phyloP scores from a whole-genome alignment of 495 filamentous ascomycete species.

The Symbiotaphrina buchneri region DNA sequence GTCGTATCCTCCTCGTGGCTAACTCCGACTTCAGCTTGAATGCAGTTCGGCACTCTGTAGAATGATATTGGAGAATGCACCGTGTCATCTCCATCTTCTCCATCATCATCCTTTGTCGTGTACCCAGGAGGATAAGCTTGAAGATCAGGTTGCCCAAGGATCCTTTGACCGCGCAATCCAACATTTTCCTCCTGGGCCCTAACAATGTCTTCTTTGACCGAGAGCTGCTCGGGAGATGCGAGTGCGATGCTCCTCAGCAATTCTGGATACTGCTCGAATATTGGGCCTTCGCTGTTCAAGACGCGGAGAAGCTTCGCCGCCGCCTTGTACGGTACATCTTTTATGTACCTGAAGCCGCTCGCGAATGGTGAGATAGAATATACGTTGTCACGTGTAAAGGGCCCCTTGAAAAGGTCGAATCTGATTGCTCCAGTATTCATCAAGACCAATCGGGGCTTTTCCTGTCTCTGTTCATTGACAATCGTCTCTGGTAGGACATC shows the following conservation, averaged over 20 bases:
- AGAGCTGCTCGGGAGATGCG: conserved; percentile 18
- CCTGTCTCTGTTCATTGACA: conserved; percentile 14
- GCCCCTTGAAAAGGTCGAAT: conserved; percentile 85
- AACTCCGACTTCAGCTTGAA: conserved; percentile 41
- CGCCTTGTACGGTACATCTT: conserved; percentile 52
- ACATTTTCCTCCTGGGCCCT: not conserved
- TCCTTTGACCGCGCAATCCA: conserved; percentile 2
- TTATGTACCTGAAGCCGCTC: conserved; percentile 53
- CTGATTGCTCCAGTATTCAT: conserved; percentile 78
- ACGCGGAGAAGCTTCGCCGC: conserved; percentile 47
- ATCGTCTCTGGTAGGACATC: conserved; percentile 43
- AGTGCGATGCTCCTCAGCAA: conserved; percentile 8
- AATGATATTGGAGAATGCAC: conserved; percentile 52
- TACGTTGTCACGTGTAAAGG: conserved; percentile 67
- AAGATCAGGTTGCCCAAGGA: not conserved
- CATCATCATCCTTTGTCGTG: conserved; percentile 69
- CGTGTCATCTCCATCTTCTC: conserved; percentile 79
- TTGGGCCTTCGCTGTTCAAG: conserved; percentile 46
- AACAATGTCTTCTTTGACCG: conserved; percentile 8
- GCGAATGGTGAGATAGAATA: conserved; percentile 80
- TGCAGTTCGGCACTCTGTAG: conserved; percentile 61
- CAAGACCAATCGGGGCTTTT: conserved; percentile 42
- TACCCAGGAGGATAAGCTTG: conserved; percentile 39
- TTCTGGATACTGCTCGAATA: conserved; percentile 16
- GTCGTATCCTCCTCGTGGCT: conserved; percentile 7